Evolutionary conservation across 1,284 basidiomycete species (phyloP).

Genomic region (Pseudozyma tsukubaensis): DNA sequence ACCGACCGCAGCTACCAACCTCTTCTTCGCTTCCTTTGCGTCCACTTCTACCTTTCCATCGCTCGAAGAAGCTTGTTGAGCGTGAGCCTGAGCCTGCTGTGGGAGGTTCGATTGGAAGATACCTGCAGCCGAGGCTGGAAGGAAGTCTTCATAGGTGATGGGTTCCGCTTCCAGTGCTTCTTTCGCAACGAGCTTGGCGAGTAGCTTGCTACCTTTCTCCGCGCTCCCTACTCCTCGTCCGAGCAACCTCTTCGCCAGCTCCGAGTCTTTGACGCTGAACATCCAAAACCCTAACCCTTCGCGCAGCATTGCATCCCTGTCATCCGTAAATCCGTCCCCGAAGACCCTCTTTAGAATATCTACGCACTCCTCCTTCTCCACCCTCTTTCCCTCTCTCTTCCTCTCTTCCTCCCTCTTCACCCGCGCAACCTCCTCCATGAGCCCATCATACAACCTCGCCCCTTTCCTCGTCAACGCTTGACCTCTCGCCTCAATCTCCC

Average conservation of each 20-base stretch:
- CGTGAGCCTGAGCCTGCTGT: not conserved
- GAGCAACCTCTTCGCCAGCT: constrained; percentile 17
- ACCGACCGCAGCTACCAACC: constrained; percentile 31
- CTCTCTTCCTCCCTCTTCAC: constrained; percentile 59
- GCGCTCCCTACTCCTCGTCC: not conserved
- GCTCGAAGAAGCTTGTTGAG: no score
- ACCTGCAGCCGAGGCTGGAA: constrained; percentile 70
- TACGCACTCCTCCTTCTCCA: constrained; percentile 45
- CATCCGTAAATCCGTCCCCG: constrained; percentile 67
- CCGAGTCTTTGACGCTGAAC: constrained; percentile 26
- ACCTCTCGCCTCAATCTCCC: constrained; percentile 71
- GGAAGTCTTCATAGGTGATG: constrained; percentile 71
- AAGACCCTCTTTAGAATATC: constrained; percentile 53
- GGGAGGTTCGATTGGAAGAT: constrained; percentile 70
- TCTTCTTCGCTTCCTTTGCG: constrained; percentile 5
- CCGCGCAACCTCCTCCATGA: constrained; percentile 57
- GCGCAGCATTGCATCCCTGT: constrained; percentile 61
- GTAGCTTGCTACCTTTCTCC: not conserved
- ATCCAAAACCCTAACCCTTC: constrained; percentile 60
- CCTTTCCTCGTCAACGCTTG: constrained; percentile 70
- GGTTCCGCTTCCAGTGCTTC: constrained; percentile 66
- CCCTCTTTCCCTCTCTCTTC: constrained; percentile 23
- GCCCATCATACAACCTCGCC: constrained; percentile 33
- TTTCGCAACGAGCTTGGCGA: constrained; percentile 57
- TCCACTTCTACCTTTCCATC: not conserved